Base-by-base conservation (phyloP, 345 rosid species). In the Viola odorata region DNA sequence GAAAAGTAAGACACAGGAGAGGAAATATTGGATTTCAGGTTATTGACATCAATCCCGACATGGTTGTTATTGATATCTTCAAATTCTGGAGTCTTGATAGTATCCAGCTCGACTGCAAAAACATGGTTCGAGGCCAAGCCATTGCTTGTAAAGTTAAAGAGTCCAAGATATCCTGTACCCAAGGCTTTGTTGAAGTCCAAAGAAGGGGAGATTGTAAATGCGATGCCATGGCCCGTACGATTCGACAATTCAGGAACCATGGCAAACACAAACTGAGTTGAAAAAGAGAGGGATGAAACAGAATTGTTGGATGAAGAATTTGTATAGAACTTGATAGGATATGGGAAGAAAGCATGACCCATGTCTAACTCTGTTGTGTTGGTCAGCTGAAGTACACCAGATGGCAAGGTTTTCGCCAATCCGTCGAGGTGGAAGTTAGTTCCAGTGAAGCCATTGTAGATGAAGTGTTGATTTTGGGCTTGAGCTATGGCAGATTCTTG, bases 321-420 rank as follows among this genome's bases (percentile, higher is more conserved):
- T 23, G 56, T 1, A 8, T 45, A 53, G 63, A 79, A 75, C 2
- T 61, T 32, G 0, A 70, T 10, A 17, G 84, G 79, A 14, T 53
- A 68, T 5, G 74, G 61, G 49, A 69, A 62, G 69, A 81, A 81
- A 62, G 84, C 89, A 56, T 58, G 84, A 36, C 81, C 84, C 0
- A 3, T 12, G 56, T 75, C 55, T 5, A 14, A 36, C 57, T 64
- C 12, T 3, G 80, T 60, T 48, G 66, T 69, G 66, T 82, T 77
- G 0, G 87, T 81, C 4, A 82, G 74, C 77, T 81, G 71, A 69
- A 80, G 66, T 3, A 81, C 74, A 14, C 85, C 84, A 61, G 47
- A 75, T 0, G 73, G 62, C 8, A 61, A 73, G 64, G 77, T 53
- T 0, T 51, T 50, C 13, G 85, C 78, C 5, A 55, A 41, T 5